Conservation (phyloP, 2,329 filamentous ascomycete genomes). For the Diplodia sapinea region DNA sequence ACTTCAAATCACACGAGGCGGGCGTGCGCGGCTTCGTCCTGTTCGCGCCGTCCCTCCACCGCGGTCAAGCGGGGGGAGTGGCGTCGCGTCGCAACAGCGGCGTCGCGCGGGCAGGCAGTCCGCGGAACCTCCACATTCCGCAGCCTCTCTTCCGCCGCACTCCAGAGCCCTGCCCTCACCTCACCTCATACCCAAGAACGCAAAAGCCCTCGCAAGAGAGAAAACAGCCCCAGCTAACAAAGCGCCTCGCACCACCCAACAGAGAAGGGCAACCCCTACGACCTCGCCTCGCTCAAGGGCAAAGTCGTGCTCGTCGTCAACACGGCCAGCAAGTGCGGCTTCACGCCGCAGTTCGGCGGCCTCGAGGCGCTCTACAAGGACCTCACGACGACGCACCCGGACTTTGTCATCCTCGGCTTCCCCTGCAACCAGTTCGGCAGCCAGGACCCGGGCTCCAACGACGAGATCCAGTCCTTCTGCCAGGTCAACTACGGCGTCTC, state of each 20-base stretch:
- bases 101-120: not conserved
- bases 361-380: constrained; percentile 89
- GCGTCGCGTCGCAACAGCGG: too few species aligned
- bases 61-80: not conserved
- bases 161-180: constrained; percentile 10
- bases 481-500: constrained; percentile 91
- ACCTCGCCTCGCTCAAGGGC: constrained; percentile 75
- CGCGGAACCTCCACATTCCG: not conserved
- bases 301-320: constrained; percentile 97
- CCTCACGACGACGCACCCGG: constrained; percentile 70
- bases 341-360: constrained; percentile 92
- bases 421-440: constrained; percentile 96
- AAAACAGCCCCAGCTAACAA: not conserved
- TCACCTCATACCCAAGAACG: not conserved
- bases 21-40: not conserved
- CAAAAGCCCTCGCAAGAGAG: too few species aligned
- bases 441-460: constrained; percentile 81
- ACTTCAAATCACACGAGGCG: not conserved
- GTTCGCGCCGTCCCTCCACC: not conserved
- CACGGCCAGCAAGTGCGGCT: constrained; percentile 98
- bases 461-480: constrained; percentile 73
- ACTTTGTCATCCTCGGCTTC: constrained; percentile 90
- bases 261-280: constrained; percentile 69
- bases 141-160: not conserved
- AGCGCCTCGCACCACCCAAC: not conserved